Conservation (phyloP, 2,329 filamentous ascomycete genomes). For the Pseudohalonectria lignicola region DNA sequence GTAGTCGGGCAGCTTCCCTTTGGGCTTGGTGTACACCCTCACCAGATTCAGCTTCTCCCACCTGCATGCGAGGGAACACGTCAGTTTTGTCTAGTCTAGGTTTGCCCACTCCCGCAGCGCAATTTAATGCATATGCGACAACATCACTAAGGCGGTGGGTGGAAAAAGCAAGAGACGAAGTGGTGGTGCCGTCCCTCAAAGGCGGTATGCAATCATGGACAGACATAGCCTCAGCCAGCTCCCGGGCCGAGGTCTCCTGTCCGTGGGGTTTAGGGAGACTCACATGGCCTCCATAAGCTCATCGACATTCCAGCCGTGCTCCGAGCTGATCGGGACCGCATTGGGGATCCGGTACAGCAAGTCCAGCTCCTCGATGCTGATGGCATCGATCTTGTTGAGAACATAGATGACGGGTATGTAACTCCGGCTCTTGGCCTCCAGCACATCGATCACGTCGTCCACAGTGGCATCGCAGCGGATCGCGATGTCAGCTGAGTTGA, state of each 20-base stretch:
- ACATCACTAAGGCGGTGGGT: too few relatives aligned
- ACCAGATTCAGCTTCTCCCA: conserved; percentile 93
- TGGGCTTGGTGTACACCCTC: conserved; percentile 95
- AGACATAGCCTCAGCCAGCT: too few relatives aligned
- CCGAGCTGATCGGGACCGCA: conserved; percentile 91
- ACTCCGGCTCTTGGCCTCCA: conserved; percentile 87
- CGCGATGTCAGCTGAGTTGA: conserved; percentile 91
- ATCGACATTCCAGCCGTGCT: conserved; percentile 96
- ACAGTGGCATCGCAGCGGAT: conserved; percentile 97
- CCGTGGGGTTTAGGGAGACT: too few relatives aligned
- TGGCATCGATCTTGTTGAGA: conserved; percentile 97
- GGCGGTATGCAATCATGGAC: too few relatives aligned
- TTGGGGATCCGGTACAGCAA: conserved; percentile 94
- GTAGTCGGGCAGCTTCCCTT: conserved; percentile 91
- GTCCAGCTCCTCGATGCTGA: conserved; percentile 95
- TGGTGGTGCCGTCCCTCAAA: too few relatives aligned
- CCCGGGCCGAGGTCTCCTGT: too few relatives aligned
- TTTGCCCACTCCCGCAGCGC: too few relatives aligned
- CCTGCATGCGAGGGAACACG: conserved; percentile 19
- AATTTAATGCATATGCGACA: too few relatives aligned
- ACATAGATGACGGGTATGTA: conserved; percentile 99
- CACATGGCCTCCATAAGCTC: conserved; percentile 91
- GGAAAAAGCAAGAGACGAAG: too few relatives aligned
- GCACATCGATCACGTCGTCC: conserved; percentile 90
- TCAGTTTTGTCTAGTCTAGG: too few relatives aligned